Conservation (phyloP, 371 early-diverging fungal species). For the Coemansia sp. region DNA sequence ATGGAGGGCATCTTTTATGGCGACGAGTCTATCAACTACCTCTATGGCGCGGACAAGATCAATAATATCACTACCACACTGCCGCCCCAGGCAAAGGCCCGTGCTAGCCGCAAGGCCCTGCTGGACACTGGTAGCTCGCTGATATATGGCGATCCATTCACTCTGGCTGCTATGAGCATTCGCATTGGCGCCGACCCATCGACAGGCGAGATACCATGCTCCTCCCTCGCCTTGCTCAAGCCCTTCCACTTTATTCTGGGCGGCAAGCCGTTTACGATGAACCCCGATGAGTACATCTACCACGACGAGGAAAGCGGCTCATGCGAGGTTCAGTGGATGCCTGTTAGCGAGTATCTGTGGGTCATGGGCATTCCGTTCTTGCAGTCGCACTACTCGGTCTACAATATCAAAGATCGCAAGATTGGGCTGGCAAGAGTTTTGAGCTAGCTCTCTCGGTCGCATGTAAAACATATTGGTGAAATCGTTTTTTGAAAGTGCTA, state of each 20-base stretch:
- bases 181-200: constrained; percentile 44
- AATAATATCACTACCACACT: constrained; percentile 8
- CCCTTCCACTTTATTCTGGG: constrained; percentile 46
- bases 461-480: constrained; percentile 6
- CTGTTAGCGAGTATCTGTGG: constrained; percentile 49
- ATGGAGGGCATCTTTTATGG: constrained; percentile 52
- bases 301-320: constrained; percentile 31
- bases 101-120: constrained; percentile 48
- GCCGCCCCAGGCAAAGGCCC: constrained; percentile 21
- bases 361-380: constrained; percentile 53
- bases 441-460: neutral
- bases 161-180: constrained; percentile 41
- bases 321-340: constrained; percentile 51
- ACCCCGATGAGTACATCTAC: constrained; percentile 41
- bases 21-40: constrained; percentile 38
- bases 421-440: constrained; percentile 45
- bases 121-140: constrained; percentile 52
- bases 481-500: too few species aligned
- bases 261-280: constrained; percentile 42
- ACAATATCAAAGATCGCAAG: constrained; percentile 38
- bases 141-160: constrained; percentile 42
- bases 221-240: constrained; percentile 24
- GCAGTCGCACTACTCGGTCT: constrained; percentile 50
- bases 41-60: constrained; percentile 42
- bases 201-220: constrained; percentile 44